Evolutionary conservation across 495 filamentous ascomycete genomes (phyloP).

Genomic region (Trichoderma asperelloides): DNA sequence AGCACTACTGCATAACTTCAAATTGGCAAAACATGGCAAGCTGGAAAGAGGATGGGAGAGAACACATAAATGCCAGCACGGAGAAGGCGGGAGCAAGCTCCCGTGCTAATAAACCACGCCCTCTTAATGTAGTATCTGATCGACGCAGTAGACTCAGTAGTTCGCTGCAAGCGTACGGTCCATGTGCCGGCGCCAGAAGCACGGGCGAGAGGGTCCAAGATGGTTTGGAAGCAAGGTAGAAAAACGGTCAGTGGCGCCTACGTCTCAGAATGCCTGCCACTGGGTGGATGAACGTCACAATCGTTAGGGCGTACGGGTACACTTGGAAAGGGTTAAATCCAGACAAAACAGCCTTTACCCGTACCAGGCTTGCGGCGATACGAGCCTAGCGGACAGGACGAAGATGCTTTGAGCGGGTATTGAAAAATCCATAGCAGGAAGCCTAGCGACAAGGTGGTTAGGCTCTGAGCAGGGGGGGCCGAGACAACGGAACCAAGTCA

Average conservation of each 20-base stretch:
- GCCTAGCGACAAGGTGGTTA: background rate
- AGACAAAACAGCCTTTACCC: background rate
- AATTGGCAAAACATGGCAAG: background rate
- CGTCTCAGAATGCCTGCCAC: conserved; percentile 4
- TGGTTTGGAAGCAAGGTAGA: background rate
- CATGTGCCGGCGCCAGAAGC: conserved; percentile 1
- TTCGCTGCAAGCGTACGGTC: background rate
- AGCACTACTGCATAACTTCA: background rate
- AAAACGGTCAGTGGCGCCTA: background rate
- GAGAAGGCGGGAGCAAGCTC: background rate
- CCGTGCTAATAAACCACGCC: background rate
- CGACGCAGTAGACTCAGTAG: background rate
- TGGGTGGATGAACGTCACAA: background rate
- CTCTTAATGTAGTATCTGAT: background rate
- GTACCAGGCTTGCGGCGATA: background rate
- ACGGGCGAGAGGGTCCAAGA: background rate
- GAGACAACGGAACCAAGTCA: background rate
- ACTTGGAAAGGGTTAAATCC: background rate
- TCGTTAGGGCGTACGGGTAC: background rate
- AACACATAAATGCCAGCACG: background rate
- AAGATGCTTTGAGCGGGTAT: background rate
- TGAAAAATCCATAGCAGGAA: background rate
- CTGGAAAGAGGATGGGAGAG: background rate
- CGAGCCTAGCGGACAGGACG: background rate
- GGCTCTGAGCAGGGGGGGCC: background rate